A percentile compares a stretch with the other conserved stretches of the same genome.
These are phyloP conservation scores for Acanthamoeba healyi DNA, from an alignment of 208 protist species.

Conservation along the genomic window DNA sequence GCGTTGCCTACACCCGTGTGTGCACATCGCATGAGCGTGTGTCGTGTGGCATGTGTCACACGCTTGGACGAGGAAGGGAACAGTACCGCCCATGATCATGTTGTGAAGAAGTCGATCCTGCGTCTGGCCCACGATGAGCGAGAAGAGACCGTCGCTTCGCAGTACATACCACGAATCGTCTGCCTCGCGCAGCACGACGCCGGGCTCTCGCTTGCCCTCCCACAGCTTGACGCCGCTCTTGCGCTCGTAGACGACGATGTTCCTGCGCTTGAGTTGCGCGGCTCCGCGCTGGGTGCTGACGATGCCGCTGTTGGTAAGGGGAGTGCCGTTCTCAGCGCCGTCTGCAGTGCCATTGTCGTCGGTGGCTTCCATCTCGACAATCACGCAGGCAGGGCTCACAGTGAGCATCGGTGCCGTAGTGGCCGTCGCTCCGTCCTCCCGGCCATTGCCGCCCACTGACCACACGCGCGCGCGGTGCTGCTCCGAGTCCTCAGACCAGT, in stretches of 20 bases:
- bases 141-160: not conserved
- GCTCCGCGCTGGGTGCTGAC: not conserved
- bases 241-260: not conserved
- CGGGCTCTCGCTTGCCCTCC: conserved; percentile 60
- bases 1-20: conserved; percentile 5
- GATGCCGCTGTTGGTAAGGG: not conserved
- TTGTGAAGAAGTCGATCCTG: not conserved
- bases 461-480: not conserved
- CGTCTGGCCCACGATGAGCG: conserved; percentile 2
- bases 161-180: conserved; percentile 48
- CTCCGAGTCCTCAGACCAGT: not conserved
- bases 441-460: not conserved
- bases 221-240: conserved; percentile 3
- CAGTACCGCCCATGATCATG: conserved; percentile 22
- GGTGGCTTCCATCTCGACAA: not conserved
- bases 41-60: no score
- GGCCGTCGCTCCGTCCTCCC: not conserved
- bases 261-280: not conserved
- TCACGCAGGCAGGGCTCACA: not conserved
- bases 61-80: no score
- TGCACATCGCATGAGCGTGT: no score
- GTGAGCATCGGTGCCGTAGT: not conserved
- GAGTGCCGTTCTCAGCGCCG: not conserved
- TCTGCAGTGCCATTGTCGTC: not conserved
- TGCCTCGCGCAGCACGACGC: conserved; percentile 31